A percentile compares a stretch with the other conserved stretches of the same genome.
Evolutionary conservation across 1,284 basidiomycete genomes (phyloP).

Genomic region (Pseudozyma flocculosa): DNA sequence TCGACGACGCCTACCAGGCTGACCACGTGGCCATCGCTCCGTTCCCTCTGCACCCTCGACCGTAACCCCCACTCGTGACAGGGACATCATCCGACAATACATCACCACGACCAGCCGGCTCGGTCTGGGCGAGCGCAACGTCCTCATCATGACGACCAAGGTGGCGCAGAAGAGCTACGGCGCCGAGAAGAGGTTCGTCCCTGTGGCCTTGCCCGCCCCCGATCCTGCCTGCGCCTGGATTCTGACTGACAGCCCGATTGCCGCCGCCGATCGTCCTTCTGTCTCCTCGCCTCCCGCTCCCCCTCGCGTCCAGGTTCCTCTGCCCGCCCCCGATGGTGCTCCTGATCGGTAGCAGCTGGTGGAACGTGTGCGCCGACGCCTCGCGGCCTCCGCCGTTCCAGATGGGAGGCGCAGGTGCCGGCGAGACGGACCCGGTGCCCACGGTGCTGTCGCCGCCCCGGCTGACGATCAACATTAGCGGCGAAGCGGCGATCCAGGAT

Average conservation of each 20-base stretch:
- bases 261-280: not conserved
- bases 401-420: not conserved
- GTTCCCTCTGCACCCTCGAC: too few relatives aligned
- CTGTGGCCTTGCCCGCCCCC: too few relatives aligned
- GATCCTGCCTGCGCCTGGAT: too few relatives aligned
- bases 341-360: slow-evolving; percentile 93
- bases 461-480: slow-evolving; percentile 86
- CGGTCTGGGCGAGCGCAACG: slow-evolving; percentile 84
- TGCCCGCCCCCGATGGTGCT: slow-evolving; percentile 94
- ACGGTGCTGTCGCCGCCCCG: slow-evolving; percentile 75
- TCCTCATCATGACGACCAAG: slow-evolving; percentile 93
- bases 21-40: too few relatives aligned
- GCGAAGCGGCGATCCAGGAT: slow-evolving; percentile 78
- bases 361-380: slow-evolving; percentile 61
- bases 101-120: slow-evolving; percentile 80
- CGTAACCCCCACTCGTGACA: too few relatives aligned
- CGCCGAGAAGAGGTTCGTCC: slow-evolving; percentile 78
- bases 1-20: too few relatives aligned
- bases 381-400: slow-evolving; percentile 54
- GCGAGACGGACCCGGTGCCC: slow-evolving; percentile 4
- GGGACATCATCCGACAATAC: slow-evolving; percentile 62
- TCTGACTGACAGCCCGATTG: too few relatives aligned
- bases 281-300: not conserved
- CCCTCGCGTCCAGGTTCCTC: slow-evolving; percentile 68
- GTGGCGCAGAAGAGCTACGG: slow-evolving; percentile 97